Conservation (phyloP, 2,329 filamentous ascomycete genomes). For the Beauveria pseudobassiana region DNA sequence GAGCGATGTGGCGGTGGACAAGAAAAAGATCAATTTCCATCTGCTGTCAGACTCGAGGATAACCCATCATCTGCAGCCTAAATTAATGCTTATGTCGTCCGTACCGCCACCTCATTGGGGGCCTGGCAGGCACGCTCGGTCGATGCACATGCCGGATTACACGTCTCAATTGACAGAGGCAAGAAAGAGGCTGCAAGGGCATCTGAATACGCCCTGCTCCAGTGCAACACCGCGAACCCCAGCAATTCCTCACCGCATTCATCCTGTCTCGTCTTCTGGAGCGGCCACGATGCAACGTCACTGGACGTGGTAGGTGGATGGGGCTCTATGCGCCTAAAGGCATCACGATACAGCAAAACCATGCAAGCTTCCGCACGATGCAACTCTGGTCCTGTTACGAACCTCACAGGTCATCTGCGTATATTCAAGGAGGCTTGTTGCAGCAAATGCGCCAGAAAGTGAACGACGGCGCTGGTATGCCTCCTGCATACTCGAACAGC, state of each 20-base stretch:
- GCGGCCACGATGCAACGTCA: background rate
- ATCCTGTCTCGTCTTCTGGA: background rate
- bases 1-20: background rate
- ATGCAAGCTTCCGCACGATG: background rate
- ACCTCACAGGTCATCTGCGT: background rate
- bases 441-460: background rate
- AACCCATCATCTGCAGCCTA: no score
- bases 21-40: background rate
- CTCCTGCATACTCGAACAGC: background rate
- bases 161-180: background rate
- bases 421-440: background rate
- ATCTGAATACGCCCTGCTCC: background rate
- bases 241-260: background rate
- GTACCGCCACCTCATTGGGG: background rate
- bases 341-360: background rate
- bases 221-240: background rate
- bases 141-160: background rate
- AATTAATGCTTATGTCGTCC: background rate
- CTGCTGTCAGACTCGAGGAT: background rate
- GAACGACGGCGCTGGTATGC: background rate
- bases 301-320: background rate
- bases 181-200: background rate
- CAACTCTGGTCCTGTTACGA: background rate
- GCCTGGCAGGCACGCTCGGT: background rate
- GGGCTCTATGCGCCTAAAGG: background rate